Conservation (phyloP, 345 rosid genomes). For the Zanthoxylum bungeanum region DNA sequence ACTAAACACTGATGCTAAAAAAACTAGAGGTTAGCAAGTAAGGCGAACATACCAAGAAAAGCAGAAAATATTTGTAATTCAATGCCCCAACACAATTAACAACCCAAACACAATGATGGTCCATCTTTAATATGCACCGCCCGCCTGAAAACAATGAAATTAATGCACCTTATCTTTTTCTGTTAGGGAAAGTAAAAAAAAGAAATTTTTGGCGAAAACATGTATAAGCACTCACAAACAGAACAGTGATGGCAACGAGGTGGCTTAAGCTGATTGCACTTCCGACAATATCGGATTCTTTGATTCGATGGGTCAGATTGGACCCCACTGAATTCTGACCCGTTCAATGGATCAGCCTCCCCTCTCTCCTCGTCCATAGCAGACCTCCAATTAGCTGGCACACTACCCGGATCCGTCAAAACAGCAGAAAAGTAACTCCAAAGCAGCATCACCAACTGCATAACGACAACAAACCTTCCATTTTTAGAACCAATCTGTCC, state of each 20-base stretch:
- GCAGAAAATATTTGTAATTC: constrained; percentile 91
- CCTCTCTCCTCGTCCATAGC: constrained; percentile 74
- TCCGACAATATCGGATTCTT: constrained; percentile 75
- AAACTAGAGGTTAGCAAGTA: background rate
- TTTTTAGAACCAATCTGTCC: constrained; percentile 5
- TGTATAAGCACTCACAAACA: constrained; percentile 62
- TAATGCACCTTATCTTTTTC: constrained; percentile 13
- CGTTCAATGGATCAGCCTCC: constrained; percentile 72
- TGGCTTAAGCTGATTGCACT: constrained; percentile 88
- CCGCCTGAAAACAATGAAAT: constrained; percentile 64
- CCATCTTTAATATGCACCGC: constrained; percentile 92
- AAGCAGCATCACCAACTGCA: constrained; percentile 86
- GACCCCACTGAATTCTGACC: constrained; percentile 49
- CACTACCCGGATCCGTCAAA: constrained; percentile 87
- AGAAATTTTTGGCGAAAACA: background rate
- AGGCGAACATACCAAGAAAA: constrained; percentile 74
- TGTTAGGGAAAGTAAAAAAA: background rate
- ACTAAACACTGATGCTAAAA: background rate
- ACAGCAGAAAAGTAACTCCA: constrained; percentile 99
- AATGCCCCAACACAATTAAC: constrained; percentile 96
- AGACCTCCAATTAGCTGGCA: constrained; percentile 90
- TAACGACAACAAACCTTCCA: constrained; percentile 13
- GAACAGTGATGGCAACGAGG: constrained; percentile 98
- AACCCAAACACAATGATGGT: constrained; percentile 99
- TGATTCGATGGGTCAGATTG: constrained; percentile 57